Conservation (phyloP, 768 basidiomycete genomes). For the Tulasnella sp. region DNA sequence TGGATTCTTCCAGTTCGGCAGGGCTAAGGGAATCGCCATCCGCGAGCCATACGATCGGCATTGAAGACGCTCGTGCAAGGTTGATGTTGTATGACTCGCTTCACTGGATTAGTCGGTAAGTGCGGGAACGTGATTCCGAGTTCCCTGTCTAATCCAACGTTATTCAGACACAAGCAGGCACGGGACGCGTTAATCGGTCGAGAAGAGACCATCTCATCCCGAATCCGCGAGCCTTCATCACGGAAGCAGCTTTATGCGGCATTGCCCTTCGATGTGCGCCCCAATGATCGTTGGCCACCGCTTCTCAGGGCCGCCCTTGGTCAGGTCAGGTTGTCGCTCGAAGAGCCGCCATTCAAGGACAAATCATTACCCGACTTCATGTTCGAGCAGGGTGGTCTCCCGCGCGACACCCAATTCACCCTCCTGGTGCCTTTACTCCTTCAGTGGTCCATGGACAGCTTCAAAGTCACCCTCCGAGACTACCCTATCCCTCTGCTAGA, state of each 20-base stretch:
- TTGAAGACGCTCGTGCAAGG: constrained; percentile 66
- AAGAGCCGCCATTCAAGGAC: constrained; percentile 57
- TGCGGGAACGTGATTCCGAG: background rate
- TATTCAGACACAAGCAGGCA: constrained; percentile 18
- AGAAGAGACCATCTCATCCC: constrained; percentile 26
- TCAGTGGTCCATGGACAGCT: constrained; percentile 58
- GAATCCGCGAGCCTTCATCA: constrained; percentile 17
- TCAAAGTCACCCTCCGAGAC: constrained; percentile 68
- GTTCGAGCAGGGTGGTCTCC: constrained; percentile 65
- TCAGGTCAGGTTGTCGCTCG: constrained; percentile 55
- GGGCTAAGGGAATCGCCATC: constrained; percentile 31
- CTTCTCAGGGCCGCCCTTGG: constrained; percentile 64
- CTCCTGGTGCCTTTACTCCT: constrained; percentile 81
- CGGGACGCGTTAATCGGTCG: constrained; percentile 16
- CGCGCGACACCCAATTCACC: constrained; percentile 65
- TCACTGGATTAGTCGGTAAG: constrained; percentile 54
- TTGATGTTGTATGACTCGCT: constrained; percentile 66
- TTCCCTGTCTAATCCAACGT: background rate
- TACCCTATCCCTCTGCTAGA: constrained; percentile 84
- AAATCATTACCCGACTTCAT: constrained; percentile 61
- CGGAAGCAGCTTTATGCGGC: constrained; percentile 1
- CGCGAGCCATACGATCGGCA: constrained; percentile 59
- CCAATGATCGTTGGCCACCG: constrained; percentile 49
- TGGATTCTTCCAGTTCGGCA: constrained; percentile 34
- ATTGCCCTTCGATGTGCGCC: constrained; percentile 42